phyloP scores from a whole-genome alignment of 179 eudicot genomes.

The Beta lomatogona region DNA sequence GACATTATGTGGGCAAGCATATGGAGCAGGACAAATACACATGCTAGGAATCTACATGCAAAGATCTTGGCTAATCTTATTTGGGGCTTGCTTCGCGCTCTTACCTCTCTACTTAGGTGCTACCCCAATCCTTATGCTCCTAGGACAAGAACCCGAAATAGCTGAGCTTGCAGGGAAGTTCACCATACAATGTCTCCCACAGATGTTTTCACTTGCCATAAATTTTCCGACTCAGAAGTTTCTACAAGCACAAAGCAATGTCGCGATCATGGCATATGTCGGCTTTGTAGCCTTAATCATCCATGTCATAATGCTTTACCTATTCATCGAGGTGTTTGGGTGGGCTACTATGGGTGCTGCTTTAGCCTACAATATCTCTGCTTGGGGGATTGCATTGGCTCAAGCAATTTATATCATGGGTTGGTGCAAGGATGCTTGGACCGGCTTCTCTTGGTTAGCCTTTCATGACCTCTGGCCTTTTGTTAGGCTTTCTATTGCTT shows the following conservation, averaged over 20 bases:
- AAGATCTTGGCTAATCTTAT: conserved; percentile 49
- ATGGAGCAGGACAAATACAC: conserved; percentile 47
- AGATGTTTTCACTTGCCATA: conserved; percentile 44
- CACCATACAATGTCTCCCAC: conserved; percentile 41
- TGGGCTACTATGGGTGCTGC: conserved; percentile 79
- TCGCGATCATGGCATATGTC: conserved; percentile 55
- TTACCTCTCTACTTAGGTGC: conserved; percentile 40
- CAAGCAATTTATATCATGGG: conserved; percentile 57
- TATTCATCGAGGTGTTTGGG: conserved; percentile 52
- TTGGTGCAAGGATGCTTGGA: conserved; percentile 88
- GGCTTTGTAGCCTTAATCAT: conserved; percentile 43
- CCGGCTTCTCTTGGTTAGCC: conserved; percentile 61
- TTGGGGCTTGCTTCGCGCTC: conserved; percentile 29
- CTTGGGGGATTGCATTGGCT: conserved; percentile 58
- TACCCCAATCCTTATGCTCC: conserved; percentile 34
- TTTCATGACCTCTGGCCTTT: conserved; percentile 75
- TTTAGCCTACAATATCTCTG: conserved; percentile 54
- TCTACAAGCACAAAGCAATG: conserved; percentile 86
- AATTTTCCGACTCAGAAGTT: conserved; percentile 72
- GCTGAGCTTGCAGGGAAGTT: conserved; percentile 46
- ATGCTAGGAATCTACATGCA: conserved; percentile 61
- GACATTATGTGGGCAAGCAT: conserved; percentile 66
- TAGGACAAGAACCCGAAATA: conserved; percentile 45
- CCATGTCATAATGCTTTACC: conserved; percentile 53
- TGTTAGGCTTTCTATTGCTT: conserved; percentile 70